A percentile compares a stretch with the other conserved stretches of the same genome.
phyloP scores from a whole-genome alignment of 129 eudicot genomes.

The Ambrosia trifida region DNA sequence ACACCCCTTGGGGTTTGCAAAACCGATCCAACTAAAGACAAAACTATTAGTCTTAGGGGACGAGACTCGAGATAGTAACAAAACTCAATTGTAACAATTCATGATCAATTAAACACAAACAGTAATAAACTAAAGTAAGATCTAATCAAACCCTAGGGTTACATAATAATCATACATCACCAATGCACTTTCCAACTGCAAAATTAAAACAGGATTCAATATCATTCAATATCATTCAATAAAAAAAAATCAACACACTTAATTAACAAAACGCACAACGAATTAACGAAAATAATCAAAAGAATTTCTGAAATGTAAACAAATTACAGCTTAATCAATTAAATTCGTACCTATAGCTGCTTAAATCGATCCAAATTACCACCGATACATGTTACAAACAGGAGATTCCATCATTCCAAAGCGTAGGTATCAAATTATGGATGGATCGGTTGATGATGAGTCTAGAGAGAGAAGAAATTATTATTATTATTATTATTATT shows the following conservation, averaged over 20 bases:
- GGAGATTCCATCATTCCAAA: slow-evolving; percentile 9
- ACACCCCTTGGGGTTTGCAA: too few relatives aligned
- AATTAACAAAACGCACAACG: too few relatives aligned
- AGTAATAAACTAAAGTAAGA: background rate
- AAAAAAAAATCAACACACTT: background rate
- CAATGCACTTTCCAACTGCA: slow-evolving; percentile 22
- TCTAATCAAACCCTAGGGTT: slow-evolving; percentile 24
- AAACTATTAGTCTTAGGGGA: too few relatives aligned
- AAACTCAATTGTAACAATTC: slow-evolving; percentile 10
- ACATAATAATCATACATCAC: slow-evolving; percentile 7
- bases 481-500: too few relatives aligned
- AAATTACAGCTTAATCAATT: background rate
- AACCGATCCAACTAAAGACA: too few relatives aligned
- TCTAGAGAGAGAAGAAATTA: slow-evolving; percentile 17
- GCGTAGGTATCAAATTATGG: background rate
- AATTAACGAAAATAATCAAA: background rate
- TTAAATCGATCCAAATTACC: slow-evolving; percentile 4
- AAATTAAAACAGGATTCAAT: background rate
- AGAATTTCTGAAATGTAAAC: background rate
- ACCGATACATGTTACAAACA: slow-evolving; percentile 17
- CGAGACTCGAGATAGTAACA: background rate
- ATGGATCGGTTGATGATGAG: slow-evolving; percentile 16
- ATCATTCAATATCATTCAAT: background rate
- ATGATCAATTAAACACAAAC: background rate
- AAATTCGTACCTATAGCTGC: slow-evolving; percentile 29